Conservation (phyloP, 1,284 basidiomycete species). For the Rhodofomes roseus region DNA sequence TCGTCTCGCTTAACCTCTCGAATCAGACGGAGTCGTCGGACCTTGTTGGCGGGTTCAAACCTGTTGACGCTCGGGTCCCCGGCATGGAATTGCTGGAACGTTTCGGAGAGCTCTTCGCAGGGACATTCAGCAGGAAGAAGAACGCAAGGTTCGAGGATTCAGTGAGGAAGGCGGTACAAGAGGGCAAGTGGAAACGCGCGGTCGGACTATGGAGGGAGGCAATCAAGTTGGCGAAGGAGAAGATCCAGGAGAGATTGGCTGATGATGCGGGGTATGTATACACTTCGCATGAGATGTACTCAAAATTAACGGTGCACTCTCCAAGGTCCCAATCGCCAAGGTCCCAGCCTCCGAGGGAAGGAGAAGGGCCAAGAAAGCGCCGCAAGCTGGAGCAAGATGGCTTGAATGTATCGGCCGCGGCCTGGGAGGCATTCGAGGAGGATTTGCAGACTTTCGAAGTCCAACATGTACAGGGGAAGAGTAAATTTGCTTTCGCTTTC, state of each 20-base stretch:
- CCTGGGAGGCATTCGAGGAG: slow-evolving; percentile 74
- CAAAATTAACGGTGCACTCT: too few species aligned
- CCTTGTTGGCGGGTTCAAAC: slow-evolving; percentile 93
- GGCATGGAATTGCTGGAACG: slow-evolving; percentile 72
- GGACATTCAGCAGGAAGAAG: slow-evolving; percentile 88
- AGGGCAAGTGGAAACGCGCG: slow-evolving; percentile 84
- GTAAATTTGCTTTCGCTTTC: slow-evolving; percentile 91
- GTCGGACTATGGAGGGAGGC: slow-evolving; percentile 86
- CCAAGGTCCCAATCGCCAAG: slow-evolving; percentile 10
- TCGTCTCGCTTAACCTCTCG: slow-evolving; percentile 91
- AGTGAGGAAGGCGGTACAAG: slow-evolving; percentile 79
- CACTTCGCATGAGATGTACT: too few species aligned
- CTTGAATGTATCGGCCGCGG: slow-evolving; percentile 43
- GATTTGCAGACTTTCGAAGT: slow-evolving; percentile 82
- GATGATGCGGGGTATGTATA: slow-evolving; percentile 40
- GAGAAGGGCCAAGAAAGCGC: slow-evolving; percentile 64
- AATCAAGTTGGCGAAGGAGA: slow-evolving; percentile 62
- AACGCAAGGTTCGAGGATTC: slow-evolving; percentile 88
- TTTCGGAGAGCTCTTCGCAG: slow-evolving; percentile 84
- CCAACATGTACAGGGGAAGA: slow-evolving; percentile 81
- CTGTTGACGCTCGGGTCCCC: slow-evolving; percentile 82
- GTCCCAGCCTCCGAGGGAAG: slow-evolving; percentile 17
- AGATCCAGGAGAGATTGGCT: slow-evolving; percentile 44
- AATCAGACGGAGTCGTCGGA: slow-evolving; percentile 98
- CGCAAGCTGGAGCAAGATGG: slow-evolving; percentile 58